phyloP scores from a whole-genome alignment of 371 early-diverging fungal genomes.

The Mucor velutinosus region DNA sequence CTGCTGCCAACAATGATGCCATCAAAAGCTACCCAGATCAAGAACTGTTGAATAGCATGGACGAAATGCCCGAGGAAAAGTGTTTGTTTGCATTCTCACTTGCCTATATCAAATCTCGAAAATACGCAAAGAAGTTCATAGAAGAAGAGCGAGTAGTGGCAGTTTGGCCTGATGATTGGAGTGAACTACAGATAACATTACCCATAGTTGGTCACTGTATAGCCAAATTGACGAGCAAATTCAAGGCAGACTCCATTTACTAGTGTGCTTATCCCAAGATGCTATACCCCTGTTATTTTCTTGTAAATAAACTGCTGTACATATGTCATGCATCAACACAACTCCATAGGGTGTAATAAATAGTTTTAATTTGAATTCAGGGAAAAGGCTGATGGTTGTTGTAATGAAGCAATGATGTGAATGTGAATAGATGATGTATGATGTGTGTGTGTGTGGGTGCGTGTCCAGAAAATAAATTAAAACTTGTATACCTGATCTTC shows the following conservation, averaged over 20 bases:
- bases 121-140: conserved; percentile 8
- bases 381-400: background rate
- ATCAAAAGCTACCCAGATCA: background rate
- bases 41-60: background rate
- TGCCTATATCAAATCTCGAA: conserved; percentile 4
- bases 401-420: background rate
- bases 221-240: conserved; percentile 18
- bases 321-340: background rate
- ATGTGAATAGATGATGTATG: background rate
- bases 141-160: conserved; percentile 20
- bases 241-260: conserved; percentile 25
- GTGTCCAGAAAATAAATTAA: conserved; percentile 32
- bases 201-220: background rate
- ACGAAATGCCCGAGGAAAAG: background rate
- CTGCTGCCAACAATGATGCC: background rate
- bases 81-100: conserved; percentile 18
- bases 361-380: background rate
- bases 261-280: background rate
- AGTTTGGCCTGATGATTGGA: conserved; percentile 21
- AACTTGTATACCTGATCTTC: conserved; percentile 93
- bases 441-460: background rate
- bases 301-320: background rate
- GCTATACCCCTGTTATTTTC: background rate
- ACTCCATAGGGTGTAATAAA: background rate
- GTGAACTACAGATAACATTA: conserved; percentile 1